phyloP scores from a whole-genome alignment of 352 stramenopile genomes.

The Globisporangium abappressorium region DNA sequence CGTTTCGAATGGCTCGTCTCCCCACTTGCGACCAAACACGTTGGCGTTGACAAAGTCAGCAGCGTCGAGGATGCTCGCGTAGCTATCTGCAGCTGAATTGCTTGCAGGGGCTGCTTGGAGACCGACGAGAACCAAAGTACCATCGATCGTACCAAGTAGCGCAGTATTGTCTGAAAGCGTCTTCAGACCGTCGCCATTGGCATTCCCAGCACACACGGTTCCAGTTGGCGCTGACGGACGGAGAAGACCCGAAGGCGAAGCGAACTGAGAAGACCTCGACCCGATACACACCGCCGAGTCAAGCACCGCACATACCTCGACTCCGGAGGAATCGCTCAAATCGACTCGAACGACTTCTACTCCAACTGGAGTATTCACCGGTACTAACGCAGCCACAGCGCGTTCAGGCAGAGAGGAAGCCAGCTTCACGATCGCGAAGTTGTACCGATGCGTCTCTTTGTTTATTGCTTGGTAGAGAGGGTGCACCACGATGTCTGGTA shows the following conservation, averaged over 20 bases:
- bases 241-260: background rate
- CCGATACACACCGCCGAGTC: background rate
- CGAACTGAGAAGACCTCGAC: too few species aligned
- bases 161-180: background rate
- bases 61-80: background rate
- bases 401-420: too few species aligned
- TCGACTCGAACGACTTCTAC: background rate
- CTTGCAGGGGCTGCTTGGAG: background rate
- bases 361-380: background rate
- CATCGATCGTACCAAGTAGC: background rate
- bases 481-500: background rate
- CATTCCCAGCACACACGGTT: constrained; percentile 10
- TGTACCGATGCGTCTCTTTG: background rate
- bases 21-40: background rate
- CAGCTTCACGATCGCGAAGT: constrained; percentile 3
- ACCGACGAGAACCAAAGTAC: background rate
- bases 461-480: background rate
- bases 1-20: background rate
- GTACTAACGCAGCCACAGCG: background rate
- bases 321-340: background rate
- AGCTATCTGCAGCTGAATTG: background rate
- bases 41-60: constrained; percentile 15
- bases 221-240: background rate
- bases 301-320: background rate
- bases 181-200: background rate